These are phyloP conservation scores for Lentinula boryana DNA, from an alignment of 768 basidiomycete species.

Conservation along the genomic window DNA sequence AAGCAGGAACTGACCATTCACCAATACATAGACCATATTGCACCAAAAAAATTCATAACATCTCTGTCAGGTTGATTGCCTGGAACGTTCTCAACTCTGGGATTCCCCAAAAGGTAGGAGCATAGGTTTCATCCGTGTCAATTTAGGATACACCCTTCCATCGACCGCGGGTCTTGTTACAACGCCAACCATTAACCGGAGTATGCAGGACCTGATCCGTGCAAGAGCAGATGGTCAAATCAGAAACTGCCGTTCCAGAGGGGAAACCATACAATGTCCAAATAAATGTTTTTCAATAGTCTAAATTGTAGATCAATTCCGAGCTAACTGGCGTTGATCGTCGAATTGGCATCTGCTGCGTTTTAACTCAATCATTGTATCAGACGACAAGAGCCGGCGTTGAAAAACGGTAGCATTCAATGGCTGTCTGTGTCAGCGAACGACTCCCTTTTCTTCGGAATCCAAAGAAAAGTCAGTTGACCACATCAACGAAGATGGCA, in stretches of 20 bases:
- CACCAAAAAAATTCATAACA: neutral
- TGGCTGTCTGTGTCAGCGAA: neutral
- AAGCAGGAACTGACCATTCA: neutral
- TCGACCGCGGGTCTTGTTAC: slow-evolving; percentile 1
- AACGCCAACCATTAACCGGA: neutral
- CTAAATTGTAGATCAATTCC: neutral
- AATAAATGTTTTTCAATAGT: neutral
- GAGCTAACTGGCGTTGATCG: neutral
- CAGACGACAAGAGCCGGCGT: neutral
- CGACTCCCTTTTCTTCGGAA: neutral
- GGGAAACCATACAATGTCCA: neutral
- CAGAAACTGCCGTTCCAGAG: neutral
- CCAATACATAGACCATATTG: neutral
- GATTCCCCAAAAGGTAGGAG: neutral
- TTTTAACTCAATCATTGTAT: neutral
- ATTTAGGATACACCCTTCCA: neutral
- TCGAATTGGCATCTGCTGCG: neutral
- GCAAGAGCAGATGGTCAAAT: neutral
- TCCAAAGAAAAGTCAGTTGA: neutral
- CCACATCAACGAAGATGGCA: neutral
- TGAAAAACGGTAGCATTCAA: neutral
- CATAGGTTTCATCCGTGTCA: neutral
- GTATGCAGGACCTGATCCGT: neutral
- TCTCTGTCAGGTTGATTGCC: neutral
- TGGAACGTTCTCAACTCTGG: neutral